Conservation (phyloP, 73 alveolate species). For the Tetrahymena borealis region DNA sequence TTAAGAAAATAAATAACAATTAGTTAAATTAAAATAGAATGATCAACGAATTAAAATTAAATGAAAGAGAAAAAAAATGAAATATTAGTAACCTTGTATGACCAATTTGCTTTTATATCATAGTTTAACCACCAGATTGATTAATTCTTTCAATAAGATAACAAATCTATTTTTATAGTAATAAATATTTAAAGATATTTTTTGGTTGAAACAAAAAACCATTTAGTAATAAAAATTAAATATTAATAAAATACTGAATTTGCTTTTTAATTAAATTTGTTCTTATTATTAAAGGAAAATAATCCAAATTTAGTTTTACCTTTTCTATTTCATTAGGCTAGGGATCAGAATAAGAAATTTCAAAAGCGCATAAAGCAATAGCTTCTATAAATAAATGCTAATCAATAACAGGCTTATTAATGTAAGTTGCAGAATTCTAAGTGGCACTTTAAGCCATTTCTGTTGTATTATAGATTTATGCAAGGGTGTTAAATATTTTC, state of each 20-base stretch:
- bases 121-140: conserved; percentile 55
- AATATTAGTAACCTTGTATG: conserved; percentile 53
- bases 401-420: conserved; percentile 33
- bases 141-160: conserved; percentile 62
- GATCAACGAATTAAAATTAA: neutral
- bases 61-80: no score
- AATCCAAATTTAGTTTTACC: no score
- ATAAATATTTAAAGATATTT: neutral
- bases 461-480: conserved; percentile 45
- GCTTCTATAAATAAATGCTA: conserved; percentile 73
- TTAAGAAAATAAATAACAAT: no score
- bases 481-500: conserved; percentile 51
- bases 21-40: no score
- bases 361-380: conserved; percentile 56
- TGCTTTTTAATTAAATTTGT: no score
- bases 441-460: conserved; percentile 9
- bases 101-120: conserved; percentile 38
- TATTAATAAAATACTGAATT: neutral
- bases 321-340: conserved; percentile 50
- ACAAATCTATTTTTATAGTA: neutral
- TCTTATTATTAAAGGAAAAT: no score
- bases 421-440: neutral
- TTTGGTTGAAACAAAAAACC: neutral
- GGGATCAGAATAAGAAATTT: conserved; percentile 52
- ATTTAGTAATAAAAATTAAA: neutral